Evolutionary conservation across 2,329 filamentous ascomycete genomes (phyloP).

Genomic region (Penicillium sp.): DNA sequence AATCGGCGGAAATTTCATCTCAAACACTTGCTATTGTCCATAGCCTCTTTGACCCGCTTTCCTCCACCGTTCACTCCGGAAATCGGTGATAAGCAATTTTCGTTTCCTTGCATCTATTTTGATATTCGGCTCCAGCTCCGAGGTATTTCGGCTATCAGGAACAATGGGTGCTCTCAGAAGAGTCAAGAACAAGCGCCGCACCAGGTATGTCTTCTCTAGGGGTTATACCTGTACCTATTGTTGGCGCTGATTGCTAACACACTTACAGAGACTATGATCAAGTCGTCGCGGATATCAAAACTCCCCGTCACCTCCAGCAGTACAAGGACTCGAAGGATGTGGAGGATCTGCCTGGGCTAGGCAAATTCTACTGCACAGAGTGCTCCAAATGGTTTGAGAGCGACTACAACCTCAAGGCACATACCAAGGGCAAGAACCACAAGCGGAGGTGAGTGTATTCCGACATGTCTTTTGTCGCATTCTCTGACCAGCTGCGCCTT

Average conservation of each 20-base stretch:
- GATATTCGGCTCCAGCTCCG: conserved; percentile 15
- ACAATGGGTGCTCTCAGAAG: conserved; percentile 66
- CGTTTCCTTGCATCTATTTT: conserved; percentile 17
- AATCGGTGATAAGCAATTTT: conserved; percentile 33
- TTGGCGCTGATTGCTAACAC: conserved; percentile 11
- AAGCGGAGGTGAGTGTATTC: conserved; percentile 67
- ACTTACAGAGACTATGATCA: conserved; percentile 81
- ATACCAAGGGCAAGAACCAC: conserved; percentile 86
- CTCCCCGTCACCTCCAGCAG: conserved; percentile 73
- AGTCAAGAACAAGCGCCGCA: conserved; percentile 71
- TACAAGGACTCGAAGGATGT: conserved; percentile 74
- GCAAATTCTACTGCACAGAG: conserved; percentile 82
- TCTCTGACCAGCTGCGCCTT: conserved; percentile 8
- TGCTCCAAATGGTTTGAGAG: conserved; percentile 97
- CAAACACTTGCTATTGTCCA: conserved; percentile 9
- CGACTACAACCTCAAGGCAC: conserved; percentile 69
- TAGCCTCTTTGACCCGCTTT: conserved; percentile 24
- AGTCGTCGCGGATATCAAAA: conserved; percentile 76
- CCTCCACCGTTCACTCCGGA: conserved; percentile 30
- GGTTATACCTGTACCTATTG: not conserved
- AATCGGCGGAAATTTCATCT: conserved; percentile 29
- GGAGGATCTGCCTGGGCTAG: conserved; percentile 85
- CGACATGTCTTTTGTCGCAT: not conserved
- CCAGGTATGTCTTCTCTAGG: conserved; percentile 50
- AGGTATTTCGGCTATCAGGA: conserved; percentile 12